Conservation (phyloP, 805 yeast genomes). For the Ogataea haglerorum region DNA sequence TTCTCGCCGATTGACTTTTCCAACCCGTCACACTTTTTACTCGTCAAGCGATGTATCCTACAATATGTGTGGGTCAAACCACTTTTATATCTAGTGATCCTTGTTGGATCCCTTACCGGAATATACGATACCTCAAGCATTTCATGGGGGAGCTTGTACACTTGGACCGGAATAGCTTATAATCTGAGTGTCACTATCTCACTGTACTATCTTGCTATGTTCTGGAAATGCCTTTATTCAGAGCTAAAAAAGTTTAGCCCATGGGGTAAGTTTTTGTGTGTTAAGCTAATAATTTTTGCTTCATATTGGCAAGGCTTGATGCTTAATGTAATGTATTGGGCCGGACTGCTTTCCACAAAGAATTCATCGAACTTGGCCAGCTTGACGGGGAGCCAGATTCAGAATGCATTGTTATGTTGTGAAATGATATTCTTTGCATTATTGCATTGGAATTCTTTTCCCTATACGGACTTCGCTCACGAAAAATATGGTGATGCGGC, state of each 20-base stretch:
- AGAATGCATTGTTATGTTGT: conserved; percentile 73
- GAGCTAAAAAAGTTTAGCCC: conserved; percentile 82
- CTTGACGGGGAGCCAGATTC: conserved; percentile 53
- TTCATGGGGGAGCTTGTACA: conserved; percentile 45
- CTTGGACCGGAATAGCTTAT: conserved; percentile 68
- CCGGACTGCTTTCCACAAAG: conserved; percentile 40
- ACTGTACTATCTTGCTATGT: conserved; percentile 78
- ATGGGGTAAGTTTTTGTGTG: conserved; percentile 89
- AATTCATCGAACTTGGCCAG: conserved; percentile 27
- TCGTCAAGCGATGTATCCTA: conserved; percentile 77
- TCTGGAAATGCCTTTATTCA: conserved; percentile 84
- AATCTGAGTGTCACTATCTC: conserved; percentile 80
- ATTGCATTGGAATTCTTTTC: conserved; percentile 86
- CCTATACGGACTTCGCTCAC: conserved; percentile 67
- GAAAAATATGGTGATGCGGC: conserved; percentile 64
- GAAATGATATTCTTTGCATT: conserved; percentile 84
- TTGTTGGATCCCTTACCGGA: conserved; percentile 45
- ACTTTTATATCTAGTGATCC: conserved; percentile 56
- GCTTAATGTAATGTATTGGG: conserved; percentile 49
- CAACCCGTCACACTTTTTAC: conserved; percentile 76
- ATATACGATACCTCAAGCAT: conserved; percentile 50
- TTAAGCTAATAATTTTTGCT: conserved; percentile 90
- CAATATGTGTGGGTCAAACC: conserved; percentile 98
- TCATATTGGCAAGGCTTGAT: conserved; percentile 94
- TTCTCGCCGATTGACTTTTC: conserved; percentile 70